A percentile compares a stretch with the other conserved stretches of the same genome.
Evolutionary conservation across 2,329 filamentous ascomycete species (phyloP).

Genomic region (Apiospora kogelbergensis): DNA sequence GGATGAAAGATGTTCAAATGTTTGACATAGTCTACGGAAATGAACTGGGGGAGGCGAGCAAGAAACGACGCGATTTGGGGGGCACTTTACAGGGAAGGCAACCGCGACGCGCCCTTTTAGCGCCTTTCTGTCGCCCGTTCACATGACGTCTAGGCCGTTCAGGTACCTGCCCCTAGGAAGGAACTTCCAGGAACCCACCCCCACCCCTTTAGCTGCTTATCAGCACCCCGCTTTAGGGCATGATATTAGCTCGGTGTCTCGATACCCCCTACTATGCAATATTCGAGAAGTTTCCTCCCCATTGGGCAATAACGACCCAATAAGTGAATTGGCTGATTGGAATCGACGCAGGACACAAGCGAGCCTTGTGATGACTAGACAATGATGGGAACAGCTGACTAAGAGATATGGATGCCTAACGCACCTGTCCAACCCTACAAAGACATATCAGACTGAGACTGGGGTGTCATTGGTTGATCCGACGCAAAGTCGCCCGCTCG

Average conservation of each 20-base stretch:
- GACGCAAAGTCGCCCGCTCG: not conserved
- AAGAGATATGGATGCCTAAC: not conserved
- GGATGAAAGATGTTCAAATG: not conserved
- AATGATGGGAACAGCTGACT: not conserved
- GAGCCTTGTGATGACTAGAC: not conserved
- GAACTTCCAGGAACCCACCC: not conserved
- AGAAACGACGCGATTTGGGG: not conserved
- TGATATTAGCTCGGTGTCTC: not conserved
- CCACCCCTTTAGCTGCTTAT: not conserved
- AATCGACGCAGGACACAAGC: not conserved
- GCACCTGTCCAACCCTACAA: not conserved
- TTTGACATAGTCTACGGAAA: not conserved
- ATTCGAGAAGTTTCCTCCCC: not conserved
- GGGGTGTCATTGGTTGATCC: not conserved
- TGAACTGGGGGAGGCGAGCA: not conserved
- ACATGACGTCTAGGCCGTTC: not conserved
- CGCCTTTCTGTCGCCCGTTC: slow-evolving; percentile 1
- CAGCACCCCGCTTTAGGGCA: not conserved
- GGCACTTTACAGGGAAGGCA: slow-evolving; percentile 5
- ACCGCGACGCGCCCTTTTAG: slow-evolving; percentile 1
- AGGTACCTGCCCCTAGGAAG: too few relatives aligned
- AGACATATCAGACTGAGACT: not conserved
- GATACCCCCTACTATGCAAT: not conserved
- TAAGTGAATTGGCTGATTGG: not conserved
- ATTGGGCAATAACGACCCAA: not conserved